A percentile compares a stretch with the other conserved stretches of the same genome.
These are phyloP conservation scores for Cupressus sempervirens DNA, from an alignment of 75 land plant species.

Conservation along the genomic window DNA sequence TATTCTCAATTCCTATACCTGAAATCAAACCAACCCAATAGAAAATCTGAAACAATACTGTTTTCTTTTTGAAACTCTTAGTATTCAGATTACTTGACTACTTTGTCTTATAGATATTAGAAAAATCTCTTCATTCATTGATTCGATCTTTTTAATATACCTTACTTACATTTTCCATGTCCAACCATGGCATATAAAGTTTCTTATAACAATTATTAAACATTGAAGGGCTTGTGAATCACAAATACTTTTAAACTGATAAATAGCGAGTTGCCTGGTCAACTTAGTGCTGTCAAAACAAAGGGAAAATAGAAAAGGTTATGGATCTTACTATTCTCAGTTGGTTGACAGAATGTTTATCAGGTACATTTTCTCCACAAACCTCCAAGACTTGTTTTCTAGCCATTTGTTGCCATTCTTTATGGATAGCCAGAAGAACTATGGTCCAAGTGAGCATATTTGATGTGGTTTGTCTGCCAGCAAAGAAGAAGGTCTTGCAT, in stretches of 20 bases:
- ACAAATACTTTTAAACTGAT: not conserved
- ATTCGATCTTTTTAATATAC: not conserved
- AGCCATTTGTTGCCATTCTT: slow-evolving; percentile 36
- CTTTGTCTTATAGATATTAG: no score
- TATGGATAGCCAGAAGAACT: slow-evolving; percentile 25
- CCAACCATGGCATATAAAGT: not conserved
- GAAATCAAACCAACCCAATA: no score
- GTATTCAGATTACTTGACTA: no score
- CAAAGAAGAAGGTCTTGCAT: slow-evolving; percentile 64
- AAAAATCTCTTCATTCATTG: no score
- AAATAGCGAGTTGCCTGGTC: not conserved
- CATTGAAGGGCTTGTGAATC: no score
- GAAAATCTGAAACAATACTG: no score
- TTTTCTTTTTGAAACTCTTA: no score
- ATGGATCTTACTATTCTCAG: slow-evolving; percentile 6
- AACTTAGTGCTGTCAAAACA: not conserved
- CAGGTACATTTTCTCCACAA: slow-evolving; percentile 14
- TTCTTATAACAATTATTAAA: not conserved
- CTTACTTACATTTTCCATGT: not conserved
- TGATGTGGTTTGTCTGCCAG: slow-evolving; percentile 48
- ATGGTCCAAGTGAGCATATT: slow-evolving; percentile 39
- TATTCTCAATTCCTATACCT: no score
- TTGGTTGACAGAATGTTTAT: not conserved
- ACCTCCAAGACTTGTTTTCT: slow-evolving; percentile 26
- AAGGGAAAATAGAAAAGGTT: not conserved